A percentile compares a stretch with the other conserved stretches of the same genome.
phyloP scores from a whole-genome alignment of 768 basidiomycete species.

The Tulasnella calospora region DNA sequence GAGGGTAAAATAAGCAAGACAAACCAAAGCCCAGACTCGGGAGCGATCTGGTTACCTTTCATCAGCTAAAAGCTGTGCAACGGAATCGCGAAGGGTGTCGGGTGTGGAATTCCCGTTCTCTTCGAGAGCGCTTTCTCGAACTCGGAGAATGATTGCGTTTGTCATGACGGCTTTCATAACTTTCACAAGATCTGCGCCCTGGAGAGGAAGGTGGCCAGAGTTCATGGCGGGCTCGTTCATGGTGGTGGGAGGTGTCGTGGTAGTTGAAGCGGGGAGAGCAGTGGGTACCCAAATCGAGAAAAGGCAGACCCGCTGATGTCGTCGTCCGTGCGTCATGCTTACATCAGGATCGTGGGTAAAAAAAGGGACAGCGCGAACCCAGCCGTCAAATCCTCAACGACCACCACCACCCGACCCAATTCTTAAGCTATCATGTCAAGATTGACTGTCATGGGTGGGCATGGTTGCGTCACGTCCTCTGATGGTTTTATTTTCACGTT shows the following conservation, averaged over 20 bases:
- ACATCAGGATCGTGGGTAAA: background rate
- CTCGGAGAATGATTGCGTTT: background rate
- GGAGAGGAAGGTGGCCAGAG: accelerated
- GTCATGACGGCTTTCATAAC: background rate
- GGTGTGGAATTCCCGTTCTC: too few species aligned
- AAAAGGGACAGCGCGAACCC: background rate
- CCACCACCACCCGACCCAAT: background rate
- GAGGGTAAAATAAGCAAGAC: too few species aligned
- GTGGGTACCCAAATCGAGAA: background rate
- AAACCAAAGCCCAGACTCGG: too few species aligned
- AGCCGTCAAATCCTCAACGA: background rate
- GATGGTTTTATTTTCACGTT: too few species aligned
- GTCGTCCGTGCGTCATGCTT: background rate
- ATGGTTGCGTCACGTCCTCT: too few species aligned
- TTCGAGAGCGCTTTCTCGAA: too few species aligned
- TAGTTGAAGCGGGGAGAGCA: background rate
- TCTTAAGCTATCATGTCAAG: too few species aligned
- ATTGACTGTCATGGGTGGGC: too few species aligned
- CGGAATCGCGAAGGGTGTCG: too few species aligned
- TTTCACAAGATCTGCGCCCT: background rate
- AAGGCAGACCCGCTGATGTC: background rate
- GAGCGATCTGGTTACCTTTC: too few species aligned
- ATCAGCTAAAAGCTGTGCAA: too few species aligned
- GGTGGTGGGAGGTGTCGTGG: background rate
- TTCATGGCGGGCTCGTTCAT: background rate